Percentiles rank a stretch among this genome's conserved stretches.
Conservation (phyloP, 1,139 yeast genomes). For the Blastobotrys arbuscula region DNA sequence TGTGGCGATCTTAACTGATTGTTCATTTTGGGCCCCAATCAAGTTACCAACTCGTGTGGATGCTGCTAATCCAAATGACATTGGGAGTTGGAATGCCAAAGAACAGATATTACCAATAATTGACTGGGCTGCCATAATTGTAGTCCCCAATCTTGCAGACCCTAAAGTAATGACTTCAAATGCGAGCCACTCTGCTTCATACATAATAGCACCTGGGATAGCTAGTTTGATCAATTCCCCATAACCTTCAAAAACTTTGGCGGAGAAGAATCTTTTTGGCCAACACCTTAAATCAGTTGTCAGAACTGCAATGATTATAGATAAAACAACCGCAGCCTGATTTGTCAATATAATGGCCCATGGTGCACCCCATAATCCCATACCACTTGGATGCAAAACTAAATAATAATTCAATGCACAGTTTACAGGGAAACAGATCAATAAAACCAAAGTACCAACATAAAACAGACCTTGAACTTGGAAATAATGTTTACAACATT, state of each 20-base stretch:
- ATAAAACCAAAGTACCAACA: constrained; percentile 75
- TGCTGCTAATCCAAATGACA: constrained; percentile 82
- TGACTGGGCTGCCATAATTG: constrained; percentile 82
- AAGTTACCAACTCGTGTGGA: constrained; percentile 86
- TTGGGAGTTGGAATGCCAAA: constrained; percentile 77
- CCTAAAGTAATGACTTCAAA: constrained; percentile 71
- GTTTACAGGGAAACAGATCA: constrained; percentile 76
- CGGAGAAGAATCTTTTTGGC: constrained; percentile 53
- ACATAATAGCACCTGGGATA: constrained; percentile 76
- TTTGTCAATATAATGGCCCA: constrained; percentile 56
- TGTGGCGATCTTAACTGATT: constrained; percentile 60
- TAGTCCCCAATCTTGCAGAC: constrained; percentile 75
- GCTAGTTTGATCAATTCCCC: constrained; percentile 60
- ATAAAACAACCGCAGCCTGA: constrained; percentile 53
- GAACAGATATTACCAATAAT: constrained; percentile 80
- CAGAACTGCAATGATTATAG: constrained; percentile 47
- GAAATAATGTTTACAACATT: constrained; percentile 70
- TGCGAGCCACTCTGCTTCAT: constrained; percentile 80
- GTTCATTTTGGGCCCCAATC: constrained; percentile 69
- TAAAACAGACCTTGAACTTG: constrained; percentile 93
- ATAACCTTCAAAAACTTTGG: constrained; percentile 50
- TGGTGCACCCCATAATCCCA: constrained; percentile 67
- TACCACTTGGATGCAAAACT: constrained; percentile 66
- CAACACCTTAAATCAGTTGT: constrained; percentile 67
- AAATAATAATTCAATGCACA: constrained; percentile 61